Conservation (phyloP, 352 stramenopile genomes). For the Globisporangium mamillatum region DNA sequence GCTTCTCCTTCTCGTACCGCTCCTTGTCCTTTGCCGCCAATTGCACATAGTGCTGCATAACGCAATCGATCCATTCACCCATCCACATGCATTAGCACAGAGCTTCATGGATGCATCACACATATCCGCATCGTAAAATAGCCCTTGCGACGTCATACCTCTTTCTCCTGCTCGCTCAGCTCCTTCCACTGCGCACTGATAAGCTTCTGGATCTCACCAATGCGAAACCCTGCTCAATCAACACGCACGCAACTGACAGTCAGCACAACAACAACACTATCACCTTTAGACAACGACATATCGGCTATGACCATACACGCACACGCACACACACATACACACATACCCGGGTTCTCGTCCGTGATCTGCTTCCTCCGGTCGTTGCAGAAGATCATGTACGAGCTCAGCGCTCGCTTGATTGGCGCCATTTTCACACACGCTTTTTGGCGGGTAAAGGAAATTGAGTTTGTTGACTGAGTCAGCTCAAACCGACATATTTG, state of each 20-base stretch:
- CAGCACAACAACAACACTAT: not conserved
- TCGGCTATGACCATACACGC: not conserved
- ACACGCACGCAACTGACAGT: not conserved
- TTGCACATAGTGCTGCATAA: constrained; percentile 63
- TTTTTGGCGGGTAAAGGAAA: constrained; percentile 8
- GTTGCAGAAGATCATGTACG: constrained; percentile 85
- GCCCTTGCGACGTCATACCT: constrained; percentile 25
- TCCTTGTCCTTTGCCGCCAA: constrained; percentile 86
- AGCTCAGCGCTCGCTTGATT: constrained; percentile 85
- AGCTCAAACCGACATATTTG: not conserved
- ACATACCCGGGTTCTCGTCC: constrained; percentile 50
- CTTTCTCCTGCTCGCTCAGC: constrained; percentile 80
- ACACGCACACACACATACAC: no score
- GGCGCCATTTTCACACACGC: constrained; percentile 31
- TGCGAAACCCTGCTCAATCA: constrained; percentile 30
- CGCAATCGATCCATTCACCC: not conserved
- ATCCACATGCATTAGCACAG: not conserved
- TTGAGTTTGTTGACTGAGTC: not conserved
- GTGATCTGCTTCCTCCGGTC: constrained; percentile 68
- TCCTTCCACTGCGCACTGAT: constrained; percentile 90
- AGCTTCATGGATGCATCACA: not conserved
- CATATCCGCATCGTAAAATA: no score
- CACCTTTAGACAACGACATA: not conserved
- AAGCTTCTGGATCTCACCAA: constrained; percentile 86
- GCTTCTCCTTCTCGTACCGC: constrained; percentile 70